These are phyloP conservation scores for Xylariaceae sp. DNA, from an alignment of 2,329 filamentous ascomycete species.

Conservation along the genomic window DNA sequence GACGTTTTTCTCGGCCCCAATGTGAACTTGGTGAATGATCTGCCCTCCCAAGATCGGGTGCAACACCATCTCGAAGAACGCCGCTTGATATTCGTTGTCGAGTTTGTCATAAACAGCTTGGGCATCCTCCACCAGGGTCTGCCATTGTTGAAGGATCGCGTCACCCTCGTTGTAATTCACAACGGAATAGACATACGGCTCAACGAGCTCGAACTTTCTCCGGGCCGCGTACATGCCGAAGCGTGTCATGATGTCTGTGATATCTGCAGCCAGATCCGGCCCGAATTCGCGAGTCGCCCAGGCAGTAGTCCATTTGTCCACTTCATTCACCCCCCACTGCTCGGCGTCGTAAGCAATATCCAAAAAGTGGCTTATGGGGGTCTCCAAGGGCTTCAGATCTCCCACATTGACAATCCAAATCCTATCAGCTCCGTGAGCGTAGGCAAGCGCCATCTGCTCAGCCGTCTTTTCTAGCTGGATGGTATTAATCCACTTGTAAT, in stretches of 20 bases:
- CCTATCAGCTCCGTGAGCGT: slow-evolving; percentile 49
- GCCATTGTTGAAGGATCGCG: slow-evolving; percentile 49
- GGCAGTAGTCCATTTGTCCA: slow-evolving; percentile 48
- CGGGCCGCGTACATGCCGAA: slow-evolving; percentile 52
- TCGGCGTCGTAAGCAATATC: slow-evolving; percentile 62
- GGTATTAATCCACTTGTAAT: slow-evolving; percentile 62
- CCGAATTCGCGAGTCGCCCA: slow-evolving; percentile 57
- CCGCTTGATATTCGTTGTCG: slow-evolving; percentile 43
- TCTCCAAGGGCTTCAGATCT: slow-evolving; percentile 57
- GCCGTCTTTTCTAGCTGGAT: slow-evolving; percentile 60
- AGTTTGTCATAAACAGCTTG: slow-evolving; percentile 52
- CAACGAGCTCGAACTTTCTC: slow-evolving; percentile 55
- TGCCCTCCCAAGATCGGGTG: slow-evolving; percentile 54
- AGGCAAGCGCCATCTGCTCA: slow-evolving; percentile 59
- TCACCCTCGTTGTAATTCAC: slow-evolving; percentile 59
- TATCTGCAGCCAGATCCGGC: slow-evolving; percentile 39
- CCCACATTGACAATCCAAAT: slow-evolving; percentile 64
- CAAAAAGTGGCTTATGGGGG: slow-evolving; percentile 62
- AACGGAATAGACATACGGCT: slow-evolving; percentile 50
- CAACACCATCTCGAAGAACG: slow-evolving; percentile 58
- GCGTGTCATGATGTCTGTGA: slow-evolving; percentile 47
- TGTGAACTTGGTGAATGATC: slow-evolving; percentile 48
- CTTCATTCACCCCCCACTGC: slow-evolving; percentile 50
- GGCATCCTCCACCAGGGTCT: slow-evolving; percentile 45
- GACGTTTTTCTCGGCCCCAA: slow-evolving; percentile 44